These are phyloP conservation scores for Bassia scoparia DNA, from an alignment of 148 eudicot genomes.

Conservation along the genomic window DNA sequence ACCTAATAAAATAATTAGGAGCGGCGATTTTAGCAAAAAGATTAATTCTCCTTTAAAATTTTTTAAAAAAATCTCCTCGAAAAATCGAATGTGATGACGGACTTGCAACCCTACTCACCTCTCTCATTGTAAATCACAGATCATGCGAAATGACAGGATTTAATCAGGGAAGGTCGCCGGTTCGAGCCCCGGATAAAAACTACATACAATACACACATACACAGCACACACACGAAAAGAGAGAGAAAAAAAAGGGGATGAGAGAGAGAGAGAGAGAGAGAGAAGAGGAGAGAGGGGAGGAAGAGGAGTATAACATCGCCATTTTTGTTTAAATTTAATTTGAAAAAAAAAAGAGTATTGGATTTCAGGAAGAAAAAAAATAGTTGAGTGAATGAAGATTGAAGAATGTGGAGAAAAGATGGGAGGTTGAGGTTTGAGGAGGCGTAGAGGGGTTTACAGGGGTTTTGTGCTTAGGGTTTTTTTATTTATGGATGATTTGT, in stretches of 20 bases:
- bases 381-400: too few relatives aligned
- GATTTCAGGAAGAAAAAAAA: too few relatives aligned
- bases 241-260: background rate
- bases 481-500: too few relatives aligned
- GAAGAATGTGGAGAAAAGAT: too few relatives aligned
- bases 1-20: constrained; percentile 12
- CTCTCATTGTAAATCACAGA: constrained; percentile 39
- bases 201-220: constrained; percentile 12
- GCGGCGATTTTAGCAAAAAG: constrained; percentile 25
- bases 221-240: background rate
- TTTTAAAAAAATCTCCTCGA: background rate
- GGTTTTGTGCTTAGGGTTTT: too few relatives aligned
- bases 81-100: constrained; percentile 10
- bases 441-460: too few relatives aligned
- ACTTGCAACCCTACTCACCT: constrained; percentile 28
- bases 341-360: background rate
- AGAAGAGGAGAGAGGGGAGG: constrained; percentile 20
- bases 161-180: background rate
- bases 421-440: too few relatives aligned
- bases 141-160: background rate
- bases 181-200: background rate
- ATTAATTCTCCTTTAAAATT: background rate
- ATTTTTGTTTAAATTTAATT: background rate
- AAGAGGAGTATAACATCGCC: constrained; percentile 9
- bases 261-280: background rate